Percentiles rank a stretch among this genome's conserved stretches.
These are phyloP conservation scores for Paspalum notatum DNA, from an alignment of 176 grass and related monocot species.

Conservation along the genomic window DNA sequence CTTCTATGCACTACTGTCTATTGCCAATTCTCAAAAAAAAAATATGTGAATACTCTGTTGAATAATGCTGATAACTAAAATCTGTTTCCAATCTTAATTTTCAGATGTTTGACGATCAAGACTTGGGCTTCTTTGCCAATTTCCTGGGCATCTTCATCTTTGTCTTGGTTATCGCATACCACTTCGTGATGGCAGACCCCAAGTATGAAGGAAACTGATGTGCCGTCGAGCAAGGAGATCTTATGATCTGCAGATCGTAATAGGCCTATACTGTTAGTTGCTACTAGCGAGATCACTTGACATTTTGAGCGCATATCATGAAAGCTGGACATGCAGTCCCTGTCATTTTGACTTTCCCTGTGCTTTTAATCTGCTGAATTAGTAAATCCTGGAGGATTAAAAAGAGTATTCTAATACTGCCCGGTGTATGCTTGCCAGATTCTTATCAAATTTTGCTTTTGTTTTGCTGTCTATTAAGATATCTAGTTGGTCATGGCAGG, in stretches of 20 bases:
- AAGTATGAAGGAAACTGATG: constrained; percentile 81
- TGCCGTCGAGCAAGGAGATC: not conserved
- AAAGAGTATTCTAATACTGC: not conserved
- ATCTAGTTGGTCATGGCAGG: not conserved
- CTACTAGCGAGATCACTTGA: not conserved
- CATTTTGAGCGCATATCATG: not conserved
- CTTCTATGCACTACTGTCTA: not conserved
- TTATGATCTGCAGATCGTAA: not conserved
- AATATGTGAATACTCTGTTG: not conserved
- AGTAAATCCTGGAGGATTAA: not conserved
- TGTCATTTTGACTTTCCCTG: constrained; percentile 7
- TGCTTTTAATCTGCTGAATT: constrained; percentile 23
- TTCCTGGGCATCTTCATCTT: constrained; percentile 94
- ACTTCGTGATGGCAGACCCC: constrained; percentile 84
- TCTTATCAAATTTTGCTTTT: not conserved
- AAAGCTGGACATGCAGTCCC: not conserved
- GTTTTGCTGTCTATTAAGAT: not conserved
- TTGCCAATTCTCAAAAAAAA: not conserved
- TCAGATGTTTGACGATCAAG: constrained; percentile 96
- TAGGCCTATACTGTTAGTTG: constrained; percentile 12
- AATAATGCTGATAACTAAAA: not conserved
- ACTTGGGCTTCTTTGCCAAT: constrained; percentile 93
- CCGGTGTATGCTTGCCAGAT: not conserved
- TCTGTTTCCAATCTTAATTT: constrained; percentile 31
- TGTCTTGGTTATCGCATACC: constrained; percentile 73